These are phyloP conservation scores for Lophiotrema nucula DNA, from an alignment of 495 filamentous ascomycete species.

Conservation along the genomic window DNA sequence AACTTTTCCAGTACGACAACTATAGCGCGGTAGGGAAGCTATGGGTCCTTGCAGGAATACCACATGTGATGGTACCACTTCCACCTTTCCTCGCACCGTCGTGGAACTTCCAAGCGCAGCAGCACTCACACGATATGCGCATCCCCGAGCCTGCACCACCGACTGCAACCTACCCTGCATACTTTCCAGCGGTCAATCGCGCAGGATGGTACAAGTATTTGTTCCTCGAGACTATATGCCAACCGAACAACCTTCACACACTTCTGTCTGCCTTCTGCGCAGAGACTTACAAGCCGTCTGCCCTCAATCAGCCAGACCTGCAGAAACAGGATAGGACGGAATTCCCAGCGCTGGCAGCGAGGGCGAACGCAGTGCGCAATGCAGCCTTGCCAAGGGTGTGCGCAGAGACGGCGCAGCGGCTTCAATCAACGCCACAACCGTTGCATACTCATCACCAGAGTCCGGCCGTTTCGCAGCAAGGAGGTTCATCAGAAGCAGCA, in stretches of 20 bases:
- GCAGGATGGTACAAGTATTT: slow-evolving; percentile 33
- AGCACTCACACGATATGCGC: slow-evolving; percentile 6
- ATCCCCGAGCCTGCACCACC: slow-evolving; percentile 5
- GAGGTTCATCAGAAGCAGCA: too few species aligned
- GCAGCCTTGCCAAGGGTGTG: slow-evolving; percentile 18
- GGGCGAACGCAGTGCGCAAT: slow-evolving; percentile 2
- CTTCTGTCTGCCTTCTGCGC: slow-evolving; percentile 14
- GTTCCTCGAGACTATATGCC: slow-evolving; percentile 21
- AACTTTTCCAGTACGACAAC: slow-evolving; percentile 21
- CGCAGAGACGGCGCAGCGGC: slow-evolving; percentile 13
- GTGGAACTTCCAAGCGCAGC: slow-evolving; percentile 20
- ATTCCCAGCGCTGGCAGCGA: neutral
- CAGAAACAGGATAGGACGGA: slow-evolving; percentile 15
- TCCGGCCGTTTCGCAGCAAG: too few species aligned
- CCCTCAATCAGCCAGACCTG: slow-evolving; percentile 20
- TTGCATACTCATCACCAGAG: too few species aligned
- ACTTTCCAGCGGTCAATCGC: slow-evolving; percentile 32
- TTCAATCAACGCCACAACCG: slow-evolving; percentile 4
- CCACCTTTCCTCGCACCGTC: slow-evolving; percentile 14
- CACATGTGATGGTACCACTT: slow-evolving; percentile 28
- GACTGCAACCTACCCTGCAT: slow-evolving; percentile 8
- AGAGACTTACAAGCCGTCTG: slow-evolving; percentile 23
- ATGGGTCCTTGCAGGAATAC: slow-evolving; percentile 29
- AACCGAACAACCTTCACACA: slow-evolving; percentile 19
- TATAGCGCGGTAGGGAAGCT: slow-evolving; percentile 20